Evolutionary conservation across 225 moss, liverwort and hornwort species (phyloP), one percentile per base, ranked within the genome.

Genomic region (Marchantia paleacea): DNA sequence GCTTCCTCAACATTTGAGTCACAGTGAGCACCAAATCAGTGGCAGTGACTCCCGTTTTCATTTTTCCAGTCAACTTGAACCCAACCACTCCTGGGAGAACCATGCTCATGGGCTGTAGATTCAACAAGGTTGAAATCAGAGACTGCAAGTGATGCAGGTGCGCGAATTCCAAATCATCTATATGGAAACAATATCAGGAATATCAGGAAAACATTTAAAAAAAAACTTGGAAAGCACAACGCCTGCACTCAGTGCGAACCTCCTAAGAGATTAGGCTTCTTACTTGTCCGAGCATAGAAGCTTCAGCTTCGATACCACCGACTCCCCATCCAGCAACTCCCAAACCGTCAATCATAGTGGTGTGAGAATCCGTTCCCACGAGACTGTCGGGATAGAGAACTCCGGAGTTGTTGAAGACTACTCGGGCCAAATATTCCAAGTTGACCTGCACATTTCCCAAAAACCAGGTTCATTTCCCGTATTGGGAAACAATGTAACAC

Each of bases 291-390:
- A 97, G 94, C 97, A 97, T 97, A 55, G 97, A 91, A 77, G 97
- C 97, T 86, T 97, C 97, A 1, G 97, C 97, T 83, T 97, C 97
- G 81, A 97, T 97, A 78, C 97, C 97, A 84, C 97, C 97, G 52
- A 97, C 97, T 88, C 97, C 97, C 97, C 97, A 97, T 79, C 97
- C 97, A 70, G 97, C 97, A 55, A 97, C 97, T 80, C 97, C 97
- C 66, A 97, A 91, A 48, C 97, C 97, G 82, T 97, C 97, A 76
- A 97, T 94, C 97, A 97, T 97, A 39, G 97, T 97, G 61, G 97
- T 97, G 81, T 97, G 97, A n/a, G 97, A 97, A 81, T 97, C 97
- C 52, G 94, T 97, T 87, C 97, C 97, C 61, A 97, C 97, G 47
- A 97, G 87, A 55, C 93, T 94, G 78, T 97, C 97, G 3, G 94